Percentiles rank a stretch among this genome's conserved stretches.
Evolutionary conservation across 768 basidiomycete species (phyloP).

Genomic region (Russula ochroleuca): DNA sequence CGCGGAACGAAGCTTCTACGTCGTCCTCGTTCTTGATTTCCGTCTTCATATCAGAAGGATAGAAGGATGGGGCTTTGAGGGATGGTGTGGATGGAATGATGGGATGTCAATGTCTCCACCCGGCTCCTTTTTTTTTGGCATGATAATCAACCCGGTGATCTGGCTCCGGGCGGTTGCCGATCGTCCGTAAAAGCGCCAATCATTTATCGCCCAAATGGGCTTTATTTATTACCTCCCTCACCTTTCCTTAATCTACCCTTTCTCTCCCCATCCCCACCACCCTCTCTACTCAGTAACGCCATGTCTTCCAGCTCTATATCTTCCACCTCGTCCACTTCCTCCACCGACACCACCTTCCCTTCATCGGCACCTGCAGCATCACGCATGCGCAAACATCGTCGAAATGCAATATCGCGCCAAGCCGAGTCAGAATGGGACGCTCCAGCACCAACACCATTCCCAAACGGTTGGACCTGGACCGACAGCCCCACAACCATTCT

Average conservation of each 20-base stretch:
- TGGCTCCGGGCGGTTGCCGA: background rate
- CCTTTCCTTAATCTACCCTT: background rate
- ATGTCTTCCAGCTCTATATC: background rate
- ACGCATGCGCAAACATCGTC: constrained; percentile 14
- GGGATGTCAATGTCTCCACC: constrained; percentile 4
- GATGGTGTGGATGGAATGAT: constrained; percentile 9
- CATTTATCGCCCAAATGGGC: background rate
- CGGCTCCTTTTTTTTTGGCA: background rate
- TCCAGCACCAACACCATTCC: background rate
- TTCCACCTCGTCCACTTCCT: background rate
- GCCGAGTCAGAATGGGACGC: constrained; percentile 17
- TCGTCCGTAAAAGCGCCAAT: background rate
- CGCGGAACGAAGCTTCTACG: background rate
- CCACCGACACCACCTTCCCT: background rate
- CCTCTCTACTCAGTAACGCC: no score
- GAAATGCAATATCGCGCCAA: constrained; percentile 10
- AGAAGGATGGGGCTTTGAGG: no score
- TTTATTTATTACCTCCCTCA: background rate
- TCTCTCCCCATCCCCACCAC: background rate
- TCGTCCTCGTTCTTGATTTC: constrained; percentile 4
- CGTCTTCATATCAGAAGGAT: background rate
- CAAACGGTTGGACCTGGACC: background rate
- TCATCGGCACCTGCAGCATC: background rate
- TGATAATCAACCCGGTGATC: background rate
- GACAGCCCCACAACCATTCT: background rate